These are phyloP conservation scores for Linnemannia schmuckeri DNA, from an alignment of 192 early-diverging fungal genomes.

Conservation along the genomic window DNA sequence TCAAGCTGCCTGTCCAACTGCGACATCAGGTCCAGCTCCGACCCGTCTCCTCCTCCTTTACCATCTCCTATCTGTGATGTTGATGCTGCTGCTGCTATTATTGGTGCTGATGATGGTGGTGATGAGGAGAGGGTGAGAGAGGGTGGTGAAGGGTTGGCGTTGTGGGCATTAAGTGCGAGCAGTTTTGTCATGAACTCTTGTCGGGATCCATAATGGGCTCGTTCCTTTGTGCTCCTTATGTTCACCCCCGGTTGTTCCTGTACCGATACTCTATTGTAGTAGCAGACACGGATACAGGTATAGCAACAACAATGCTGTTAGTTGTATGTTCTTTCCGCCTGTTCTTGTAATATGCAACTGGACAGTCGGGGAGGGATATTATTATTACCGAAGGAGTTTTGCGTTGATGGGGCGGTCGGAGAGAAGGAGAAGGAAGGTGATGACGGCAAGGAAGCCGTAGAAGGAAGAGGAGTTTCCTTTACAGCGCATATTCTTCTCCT, in stretches of 20 bases:
- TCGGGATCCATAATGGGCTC: constrained; percentile 7
- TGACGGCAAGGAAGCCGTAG: background rate
- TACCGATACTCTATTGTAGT: background rate
- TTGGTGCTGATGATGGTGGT: background rate
- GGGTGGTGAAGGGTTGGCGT: background rate
- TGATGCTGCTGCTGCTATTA: no score
- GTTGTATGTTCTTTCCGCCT: background rate
- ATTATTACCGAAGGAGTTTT: background rate
- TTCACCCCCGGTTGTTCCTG: background rate
- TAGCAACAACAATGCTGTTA: background rate
- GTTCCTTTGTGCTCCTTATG: background rate
- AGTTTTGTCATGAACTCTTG: constrained; percentile 1
- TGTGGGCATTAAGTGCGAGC: background rate
- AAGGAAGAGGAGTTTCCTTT: background rate
- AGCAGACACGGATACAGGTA: background rate
- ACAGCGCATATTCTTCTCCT: background rate
- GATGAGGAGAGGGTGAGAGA: background rate
- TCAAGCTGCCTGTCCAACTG: background rate
- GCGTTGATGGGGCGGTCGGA: background rate
- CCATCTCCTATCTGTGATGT: background rate
- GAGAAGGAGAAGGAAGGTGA: background rate
- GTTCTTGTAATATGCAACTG: background rate
- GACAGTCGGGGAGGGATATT: background rate
- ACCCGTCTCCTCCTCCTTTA: background rate
- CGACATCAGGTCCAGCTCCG: background rate